Evolutionary conservation across 306 rosid genomes (phyloP).

Genomic region (Quercus mongolica): DNA sequence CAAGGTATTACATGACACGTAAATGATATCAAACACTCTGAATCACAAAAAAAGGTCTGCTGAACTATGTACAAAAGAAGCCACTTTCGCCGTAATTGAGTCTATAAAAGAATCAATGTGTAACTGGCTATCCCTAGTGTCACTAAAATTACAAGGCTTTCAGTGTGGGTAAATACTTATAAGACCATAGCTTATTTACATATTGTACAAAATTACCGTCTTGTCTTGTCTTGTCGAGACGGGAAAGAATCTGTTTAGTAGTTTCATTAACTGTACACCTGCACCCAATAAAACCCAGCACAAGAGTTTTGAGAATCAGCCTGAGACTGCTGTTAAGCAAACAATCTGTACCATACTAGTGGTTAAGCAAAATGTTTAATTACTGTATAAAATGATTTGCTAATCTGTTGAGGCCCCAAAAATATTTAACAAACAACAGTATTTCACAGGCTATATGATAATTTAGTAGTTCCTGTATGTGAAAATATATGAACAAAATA

Average conservation of each 20-base stretch:
- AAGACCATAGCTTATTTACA: neutral
- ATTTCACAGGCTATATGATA: neutral
- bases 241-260: conserved; percentile 28
- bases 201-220: conserved; percentile 15
- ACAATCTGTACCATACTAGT: neutral
- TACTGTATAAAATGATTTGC: neutral
- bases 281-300: conserved; percentile 18
- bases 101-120: conserved; percentile 8
- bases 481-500: neutral
- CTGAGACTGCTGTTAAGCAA: too few species aligned
- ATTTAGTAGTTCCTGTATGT: neutral
- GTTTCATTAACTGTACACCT: conserved; percentile 22
- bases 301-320: neutral
- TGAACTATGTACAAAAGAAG: conserved; percentile 16
- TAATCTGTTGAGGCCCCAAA: neutral
- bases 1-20: neutral
- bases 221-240: neutral
- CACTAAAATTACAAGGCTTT: conserved; percentile 8
- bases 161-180: neutral
- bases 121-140: conserved; percentile 5
- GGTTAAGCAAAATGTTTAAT: neutral
- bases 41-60: conserved; percentile 4
- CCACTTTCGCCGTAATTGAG: neutral
- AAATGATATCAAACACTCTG: conserved; percentile 3
- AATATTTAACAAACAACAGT: neutral